Percentiles rank a stretch among this genome's conserved stretches.
Evolutionary conservation across 805 yeast genomes (phyloP).

Genomic region (Yamadazyma sp.): DNA sequence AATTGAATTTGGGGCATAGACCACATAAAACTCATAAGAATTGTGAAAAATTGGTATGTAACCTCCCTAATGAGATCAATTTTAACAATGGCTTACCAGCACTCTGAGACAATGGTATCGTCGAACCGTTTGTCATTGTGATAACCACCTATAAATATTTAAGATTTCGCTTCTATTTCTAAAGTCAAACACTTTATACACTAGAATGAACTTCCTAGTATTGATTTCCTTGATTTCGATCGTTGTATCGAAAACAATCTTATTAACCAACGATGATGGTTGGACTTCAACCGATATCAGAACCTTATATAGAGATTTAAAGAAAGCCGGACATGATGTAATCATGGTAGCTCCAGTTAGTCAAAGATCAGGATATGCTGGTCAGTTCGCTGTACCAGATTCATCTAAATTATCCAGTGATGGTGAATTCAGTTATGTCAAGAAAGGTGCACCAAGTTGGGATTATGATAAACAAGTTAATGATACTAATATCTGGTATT

Average conservation of each 20-base stretch:
- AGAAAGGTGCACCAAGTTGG: conserved; percentile 52
- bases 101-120: no score
- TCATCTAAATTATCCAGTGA: conserved; percentile 37
- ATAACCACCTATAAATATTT: no score
- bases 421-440: conserved; percentile 47
- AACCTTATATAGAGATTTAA: conserved; percentile 49
- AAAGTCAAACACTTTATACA: no score
- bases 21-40: no score
- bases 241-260: conserved; percentile 9
- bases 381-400: conserved; percentile 45
- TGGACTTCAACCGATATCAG: conserved; percentile 58
- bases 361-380: conserved; percentile 55
- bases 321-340: conserved; percentile 47
- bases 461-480: conserved; percentile 39
- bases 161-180: no score
- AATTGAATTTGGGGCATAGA: no score
- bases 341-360: conserved; percentile 50
- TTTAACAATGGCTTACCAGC: no score
- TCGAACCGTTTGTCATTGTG: no score
- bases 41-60: no score
- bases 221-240: neutral
- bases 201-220: no score
- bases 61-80: no score
- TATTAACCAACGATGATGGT: conserved; percentile 55
- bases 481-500: conserved; percentile 44